A percentile compares a stretch with the other conserved stretches of the same genome.
Conservation (phyloP, 176 grass and related monocot genomes). For the Eleusine indica region DNA sequence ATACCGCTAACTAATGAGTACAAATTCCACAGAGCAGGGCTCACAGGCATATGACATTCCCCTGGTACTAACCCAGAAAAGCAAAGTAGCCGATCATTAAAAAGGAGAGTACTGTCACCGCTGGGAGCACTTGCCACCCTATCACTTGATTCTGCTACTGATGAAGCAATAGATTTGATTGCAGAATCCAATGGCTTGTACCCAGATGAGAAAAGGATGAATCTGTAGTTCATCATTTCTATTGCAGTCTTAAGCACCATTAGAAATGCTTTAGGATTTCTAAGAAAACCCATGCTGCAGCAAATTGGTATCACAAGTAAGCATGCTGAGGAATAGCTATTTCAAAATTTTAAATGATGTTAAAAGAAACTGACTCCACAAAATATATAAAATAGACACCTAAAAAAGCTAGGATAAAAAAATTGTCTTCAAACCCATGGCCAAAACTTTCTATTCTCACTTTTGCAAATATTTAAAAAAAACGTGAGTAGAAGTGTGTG, state of each 20-base stretch:
- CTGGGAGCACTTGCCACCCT: not conserved
- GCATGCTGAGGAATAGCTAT: not conserved
- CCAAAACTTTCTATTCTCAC: conserved; percentile 14
- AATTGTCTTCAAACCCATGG: not conserved
- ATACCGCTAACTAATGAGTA: conserved; percentile 12
- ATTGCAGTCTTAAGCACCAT: conserved; percentile 67
- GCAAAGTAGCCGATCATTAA: conserved; percentile 66
- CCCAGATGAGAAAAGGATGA: conserved; percentile 77
- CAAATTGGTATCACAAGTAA: conserved; percentile 29
- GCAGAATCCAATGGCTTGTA: conserved; percentile 80
- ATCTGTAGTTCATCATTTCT: conserved; percentile 61
- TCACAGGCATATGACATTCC: conserved; percentile 15
- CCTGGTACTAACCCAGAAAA: conserved; percentile 75
- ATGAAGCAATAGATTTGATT: conserved; percentile 58
- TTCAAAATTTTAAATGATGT: not conserved
- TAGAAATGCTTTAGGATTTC: conserved; percentile 80
- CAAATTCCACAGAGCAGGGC: not conserved
- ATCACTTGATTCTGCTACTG: conserved; percentile 35
- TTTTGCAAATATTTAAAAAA: not conserved
- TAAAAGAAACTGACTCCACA: not conserved
- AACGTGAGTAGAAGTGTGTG: not conserved
- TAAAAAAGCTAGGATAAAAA: not conserved
- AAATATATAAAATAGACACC: not conserved
- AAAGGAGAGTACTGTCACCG: conserved; percentile 59
- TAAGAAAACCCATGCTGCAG: conserved; percentile 97